phyloP scores from a whole-genome alignment of 2,329 filamentous ascomycete species.

The Dothistroma pini region DNA sequence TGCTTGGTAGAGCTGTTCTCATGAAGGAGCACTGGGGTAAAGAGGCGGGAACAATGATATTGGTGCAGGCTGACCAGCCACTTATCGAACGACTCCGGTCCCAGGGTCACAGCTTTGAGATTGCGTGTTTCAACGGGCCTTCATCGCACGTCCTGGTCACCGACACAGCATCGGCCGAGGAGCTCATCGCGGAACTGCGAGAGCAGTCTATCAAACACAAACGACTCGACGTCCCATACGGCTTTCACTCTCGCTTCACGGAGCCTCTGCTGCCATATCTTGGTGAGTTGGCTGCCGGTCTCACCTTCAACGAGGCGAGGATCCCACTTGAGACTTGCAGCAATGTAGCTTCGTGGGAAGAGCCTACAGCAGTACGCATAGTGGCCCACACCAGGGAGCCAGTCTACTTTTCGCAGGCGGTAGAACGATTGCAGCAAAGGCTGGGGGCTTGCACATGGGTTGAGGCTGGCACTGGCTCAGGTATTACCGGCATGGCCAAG shows the following conservation, averaged over 20 bases:
- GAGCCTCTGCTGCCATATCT: constrained; percentile 10
- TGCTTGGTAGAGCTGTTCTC: constrained; percentile 9
- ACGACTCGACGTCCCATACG: constrained; percentile 13
- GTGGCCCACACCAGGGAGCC: constrained; percentile 10
- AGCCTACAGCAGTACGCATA: not conserved
- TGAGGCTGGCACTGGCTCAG: constrained; percentile 17
- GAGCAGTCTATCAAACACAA: too few relatives aligned
- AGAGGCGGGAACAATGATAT: constrained; percentile 17
- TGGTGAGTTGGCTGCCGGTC: not conserved
- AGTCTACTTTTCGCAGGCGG: constrained; percentile 11
- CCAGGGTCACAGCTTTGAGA: not conserved
- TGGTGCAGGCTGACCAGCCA: constrained; percentile 6
- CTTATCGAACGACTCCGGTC: not conserved
- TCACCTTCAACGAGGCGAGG: constrained; percentile 3
- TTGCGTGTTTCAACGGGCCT: constrained; percentile 20
- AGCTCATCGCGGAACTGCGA: too few relatives aligned
- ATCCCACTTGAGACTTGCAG: constrained; percentile 11
- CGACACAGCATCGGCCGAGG: too few relatives aligned
- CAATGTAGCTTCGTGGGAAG: not conserved
- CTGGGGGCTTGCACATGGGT: constrained; percentile 9
- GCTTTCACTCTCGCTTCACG: constrained; percentile 15
- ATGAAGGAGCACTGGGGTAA: constrained; percentile 7
- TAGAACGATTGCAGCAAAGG: too few relatives aligned
- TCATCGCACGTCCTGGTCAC: too few relatives aligned
- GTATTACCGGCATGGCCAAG: constrained; percentile 10